Conservation (phyloP, 176 grass and related monocot species). For the Zoysia pacifica region DNA sequence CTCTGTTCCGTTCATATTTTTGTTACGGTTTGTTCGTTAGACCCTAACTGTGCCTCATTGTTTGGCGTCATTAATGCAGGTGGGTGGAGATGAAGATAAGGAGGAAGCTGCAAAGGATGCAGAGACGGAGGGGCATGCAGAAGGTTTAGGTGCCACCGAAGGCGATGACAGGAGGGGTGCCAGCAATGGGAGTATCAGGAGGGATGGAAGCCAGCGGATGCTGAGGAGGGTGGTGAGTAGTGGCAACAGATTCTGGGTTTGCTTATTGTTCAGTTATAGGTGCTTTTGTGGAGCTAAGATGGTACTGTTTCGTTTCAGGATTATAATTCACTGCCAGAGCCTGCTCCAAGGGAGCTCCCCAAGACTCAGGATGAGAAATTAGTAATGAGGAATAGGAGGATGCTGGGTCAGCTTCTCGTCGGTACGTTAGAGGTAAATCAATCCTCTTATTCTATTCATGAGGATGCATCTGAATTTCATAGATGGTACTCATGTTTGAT, state of each 20-base stretch:
- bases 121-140: conserved; percentile 6
- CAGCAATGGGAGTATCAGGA: conserved; percentile 56
- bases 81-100: conserved; percentile 59
- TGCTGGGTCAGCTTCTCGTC: conserved; percentile 95
- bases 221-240: conserved; percentile 61
- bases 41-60: neutral
- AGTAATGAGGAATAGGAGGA: conserved; percentile 85
- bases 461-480: neutral
- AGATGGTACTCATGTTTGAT: conserved; percentile 9
- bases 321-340: conserved; percentile 73
- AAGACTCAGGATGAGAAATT: conserved; percentile 73
- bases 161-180: conserved; percentile 44
- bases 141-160: conserved; percentile 5
- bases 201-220: conserved; percentile 54
- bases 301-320: conserved; percentile 47
- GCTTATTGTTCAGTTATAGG: neutral
- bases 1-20: neutral
- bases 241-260: neutral
- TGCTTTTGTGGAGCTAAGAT: conserved; percentile 22
- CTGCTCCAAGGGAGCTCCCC: conserved; percentile 76
- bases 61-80: conserved; percentile 39
- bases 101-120: conserved; percentile 36
- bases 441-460: neutral
- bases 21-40: neutral
- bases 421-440: conserved; percentile 83